Conservation (phyloP, 306 rosid genomes). For the Acacia confusa region DNA sequence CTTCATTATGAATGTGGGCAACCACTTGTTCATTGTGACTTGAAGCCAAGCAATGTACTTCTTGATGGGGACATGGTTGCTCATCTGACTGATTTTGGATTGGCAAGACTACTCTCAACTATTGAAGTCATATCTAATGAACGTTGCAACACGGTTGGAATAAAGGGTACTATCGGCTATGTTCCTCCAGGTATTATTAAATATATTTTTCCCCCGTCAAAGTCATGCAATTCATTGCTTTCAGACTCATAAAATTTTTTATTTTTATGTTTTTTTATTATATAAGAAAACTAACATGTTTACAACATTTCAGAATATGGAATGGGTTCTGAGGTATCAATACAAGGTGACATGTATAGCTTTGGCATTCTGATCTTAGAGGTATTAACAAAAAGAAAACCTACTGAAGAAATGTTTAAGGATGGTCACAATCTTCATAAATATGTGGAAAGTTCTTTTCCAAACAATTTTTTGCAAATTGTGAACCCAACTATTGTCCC, state of each 20-base stretch:
- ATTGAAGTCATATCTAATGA: not conserved
- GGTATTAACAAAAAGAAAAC: not conserved
- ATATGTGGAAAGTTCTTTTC: not conserved
- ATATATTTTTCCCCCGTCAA: not conserved
- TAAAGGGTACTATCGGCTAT: not conserved
- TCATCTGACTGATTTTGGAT: not conserved
- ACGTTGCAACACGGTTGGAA: not conserved
- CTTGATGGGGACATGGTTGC: not conserved
- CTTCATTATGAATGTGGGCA: not conserved
- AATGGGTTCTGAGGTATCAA: not conserved
- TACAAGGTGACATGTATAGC: not conserved
- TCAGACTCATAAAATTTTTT: not conserved
- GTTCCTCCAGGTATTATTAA: not conserved
- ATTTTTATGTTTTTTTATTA: not conserved
- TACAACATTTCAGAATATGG: not conserved
- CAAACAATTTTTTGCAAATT: not conserved
- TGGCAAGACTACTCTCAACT: not conserved
- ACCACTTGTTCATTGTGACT: not conserved
- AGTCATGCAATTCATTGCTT: not conserved
- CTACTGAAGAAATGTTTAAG: not conserved
- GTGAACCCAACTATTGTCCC: not conserved
- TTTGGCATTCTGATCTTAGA: not conserved
- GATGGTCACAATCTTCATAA: not conserved
- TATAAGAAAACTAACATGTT: not conserved
- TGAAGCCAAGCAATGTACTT: not conserved